Conservation (phyloP, 2,329 filamentous ascomycete species). For the Penicillium oxalicum region DNA sequence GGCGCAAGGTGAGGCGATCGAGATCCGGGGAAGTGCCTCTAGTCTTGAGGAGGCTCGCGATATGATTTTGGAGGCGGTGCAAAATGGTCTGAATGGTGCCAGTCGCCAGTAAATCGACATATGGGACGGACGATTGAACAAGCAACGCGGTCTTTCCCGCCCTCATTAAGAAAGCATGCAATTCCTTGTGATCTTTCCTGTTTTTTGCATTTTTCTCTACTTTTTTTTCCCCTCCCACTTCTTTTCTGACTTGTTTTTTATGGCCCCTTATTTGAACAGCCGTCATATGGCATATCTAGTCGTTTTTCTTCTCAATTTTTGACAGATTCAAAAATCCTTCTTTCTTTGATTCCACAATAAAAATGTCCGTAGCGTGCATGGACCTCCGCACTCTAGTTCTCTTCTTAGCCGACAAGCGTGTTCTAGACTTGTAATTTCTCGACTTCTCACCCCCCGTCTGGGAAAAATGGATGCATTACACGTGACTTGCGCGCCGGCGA, state of each 20-base stretch:
- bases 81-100: slow-evolving; percentile 32
- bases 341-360: too few species aligned
- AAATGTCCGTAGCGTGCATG: too few species aligned
- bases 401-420: too few species aligned
- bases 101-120: slow-evolving; percentile 2
- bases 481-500: slow-evolving; percentile 1
- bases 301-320: too few species aligned
- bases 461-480: too few species aligned
- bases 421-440: too few species aligned
- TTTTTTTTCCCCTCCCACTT: background rate
- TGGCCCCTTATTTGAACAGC: background rate
- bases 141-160: background rate
- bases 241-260: slow-evolving; percentile 7
- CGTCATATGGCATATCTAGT: too few species aligned
- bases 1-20: slow-evolving; percentile 71
- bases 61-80: slow-evolving; percentile 78
- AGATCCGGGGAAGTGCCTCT: slow-evolving; percentile 72
- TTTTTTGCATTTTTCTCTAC: background rate
- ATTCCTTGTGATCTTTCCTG: too few species aligned
- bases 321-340: too few species aligned
- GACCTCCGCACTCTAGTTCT: too few species aligned
- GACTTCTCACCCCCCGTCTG: too few species aligned
- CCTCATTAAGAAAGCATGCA: too few species aligned
- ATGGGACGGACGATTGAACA: slow-evolving; percentile 2
- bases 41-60: slow-evolving; percentile 83